phyloP scores from a whole-genome alignment of 2,329 filamentous ascomycete species.

The Domatiomyces catenatus region DNA sequence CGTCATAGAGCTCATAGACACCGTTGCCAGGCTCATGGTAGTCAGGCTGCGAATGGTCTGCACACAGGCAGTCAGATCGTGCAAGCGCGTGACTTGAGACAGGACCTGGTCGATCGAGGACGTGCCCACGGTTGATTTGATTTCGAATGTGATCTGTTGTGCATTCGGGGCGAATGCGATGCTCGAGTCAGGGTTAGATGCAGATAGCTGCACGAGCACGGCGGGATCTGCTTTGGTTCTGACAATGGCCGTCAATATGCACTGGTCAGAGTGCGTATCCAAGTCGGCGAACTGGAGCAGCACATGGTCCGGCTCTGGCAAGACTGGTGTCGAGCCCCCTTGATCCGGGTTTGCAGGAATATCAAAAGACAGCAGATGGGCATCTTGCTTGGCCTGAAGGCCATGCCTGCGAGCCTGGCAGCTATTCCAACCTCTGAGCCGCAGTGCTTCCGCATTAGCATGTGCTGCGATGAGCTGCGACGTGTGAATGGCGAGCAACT shows the following conservation, averaged over 20 bases:
- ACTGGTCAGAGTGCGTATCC: not conserved
- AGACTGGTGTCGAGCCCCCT: not conserved
- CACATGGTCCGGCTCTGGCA: not conserved
- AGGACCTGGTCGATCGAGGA: slow-evolving; percentile 7
- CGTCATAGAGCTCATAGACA: slow-evolving; percentile 9
- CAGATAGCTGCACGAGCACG: slow-evolving; percentile 6
- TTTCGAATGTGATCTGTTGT: slow-evolving; percentile 7
- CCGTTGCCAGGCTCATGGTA: slow-evolving; percentile 7
- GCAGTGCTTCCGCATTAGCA: slow-evolving; percentile 9
- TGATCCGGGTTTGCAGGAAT: not conserved
- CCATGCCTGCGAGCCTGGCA: not conserved
- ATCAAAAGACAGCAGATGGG: not conserved
- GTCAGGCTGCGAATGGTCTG: slow-evolving; percentile 10
- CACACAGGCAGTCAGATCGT: slow-evolving; percentile 12
- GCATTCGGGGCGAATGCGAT: slow-evolving; percentile 8
- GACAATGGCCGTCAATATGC: not conserved
- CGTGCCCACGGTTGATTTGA: slow-evolving; percentile 6
- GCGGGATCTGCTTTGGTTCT: slow-evolving; percentile 6
- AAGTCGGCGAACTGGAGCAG: not conserved
- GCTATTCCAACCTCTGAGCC: not conserved
- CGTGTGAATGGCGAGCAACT: slow-evolving; percentile 10
- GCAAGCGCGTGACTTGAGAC: slow-evolving; percentile 9
- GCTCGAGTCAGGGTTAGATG: slow-evolving; percentile 8
- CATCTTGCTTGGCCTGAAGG: not conserved
- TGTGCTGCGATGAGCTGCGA: slow-evolving; percentile 10